Percentiles rank a stretch among this genome's conserved stretches.
Conservation (phyloP, 139 green algal genomes). For the Mesotaenium endlicherianum region DNA sequence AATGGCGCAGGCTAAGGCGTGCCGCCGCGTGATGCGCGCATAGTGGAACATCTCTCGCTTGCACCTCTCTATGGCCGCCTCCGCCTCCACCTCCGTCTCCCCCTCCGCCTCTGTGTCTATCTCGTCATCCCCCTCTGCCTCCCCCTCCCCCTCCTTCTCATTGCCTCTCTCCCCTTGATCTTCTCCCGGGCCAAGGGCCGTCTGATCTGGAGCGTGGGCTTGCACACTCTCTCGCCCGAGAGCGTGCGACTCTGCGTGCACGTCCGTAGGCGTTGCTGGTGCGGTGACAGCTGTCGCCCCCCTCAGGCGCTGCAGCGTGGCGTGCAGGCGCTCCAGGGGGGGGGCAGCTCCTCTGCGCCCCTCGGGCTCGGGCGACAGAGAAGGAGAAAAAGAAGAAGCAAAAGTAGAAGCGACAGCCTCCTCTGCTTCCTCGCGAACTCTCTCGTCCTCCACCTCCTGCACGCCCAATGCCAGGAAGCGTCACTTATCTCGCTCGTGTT, state of each 20-base stretch:
- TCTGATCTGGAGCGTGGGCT: too few species aligned
- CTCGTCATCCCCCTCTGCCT: background rate
- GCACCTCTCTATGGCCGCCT: constrained; percentile 1
- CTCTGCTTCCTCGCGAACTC: background rate
- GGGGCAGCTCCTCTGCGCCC: background rate
- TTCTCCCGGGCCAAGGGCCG: background rate
- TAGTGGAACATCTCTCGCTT: constrained; percentile 21
- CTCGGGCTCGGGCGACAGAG: too few species aligned
- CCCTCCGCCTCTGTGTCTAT: background rate
- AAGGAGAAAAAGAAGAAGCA: too few species aligned
- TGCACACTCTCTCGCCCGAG: too few species aligned
- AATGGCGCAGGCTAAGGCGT: background rate
- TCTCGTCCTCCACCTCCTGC: constrained; percentile 2
- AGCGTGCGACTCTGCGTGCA: too few species aligned
- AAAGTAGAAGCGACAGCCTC: too few species aligned
- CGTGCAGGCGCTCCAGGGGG: background rate
- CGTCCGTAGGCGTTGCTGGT: too few species aligned
- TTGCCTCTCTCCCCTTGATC: background rate
- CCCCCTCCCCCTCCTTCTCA: background rate
- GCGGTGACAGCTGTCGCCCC: background rate
- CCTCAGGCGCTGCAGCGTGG: background rate
- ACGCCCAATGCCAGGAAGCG: background rate
- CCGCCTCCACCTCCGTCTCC: background rate
- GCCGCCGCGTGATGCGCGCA: background rate
- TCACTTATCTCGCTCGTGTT: background rate